These are phyloP conservation scores for Termitomyces sp. DNA, from an alignment of 768 basidiomycete genomes.

Conservation along the genomic window DNA sequence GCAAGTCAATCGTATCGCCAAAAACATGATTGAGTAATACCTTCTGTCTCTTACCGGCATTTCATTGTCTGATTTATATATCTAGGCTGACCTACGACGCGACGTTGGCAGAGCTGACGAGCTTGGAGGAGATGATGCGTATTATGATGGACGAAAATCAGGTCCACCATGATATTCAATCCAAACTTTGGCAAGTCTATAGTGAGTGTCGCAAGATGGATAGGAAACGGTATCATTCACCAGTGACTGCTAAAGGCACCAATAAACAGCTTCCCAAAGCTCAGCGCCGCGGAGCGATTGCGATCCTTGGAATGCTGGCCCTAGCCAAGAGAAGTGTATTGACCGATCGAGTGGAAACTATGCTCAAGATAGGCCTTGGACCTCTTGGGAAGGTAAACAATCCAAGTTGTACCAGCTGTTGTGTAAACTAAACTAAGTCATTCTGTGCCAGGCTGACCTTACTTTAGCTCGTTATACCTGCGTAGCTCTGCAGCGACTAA, in stretches of 20 bases:
- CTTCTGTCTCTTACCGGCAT: constrained; percentile 15
- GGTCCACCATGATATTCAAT: constrained; percentile 79
- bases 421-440: not conserved
- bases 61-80: not conserved
- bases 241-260: constrained; percentile 47
- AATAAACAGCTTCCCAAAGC: constrained; percentile 67
- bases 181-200: constrained; percentile 95
- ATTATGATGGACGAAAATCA: constrained; percentile 91
- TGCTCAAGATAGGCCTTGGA: constrained; percentile 86
- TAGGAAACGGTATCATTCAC: not conserved
- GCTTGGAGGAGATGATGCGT: constrained; percentile 93
- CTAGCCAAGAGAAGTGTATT: constrained; percentile 75
- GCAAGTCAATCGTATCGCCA: constrained; percentile 88
- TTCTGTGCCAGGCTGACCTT: constrained; percentile 61
- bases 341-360: constrained; percentile 71
- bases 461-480: constrained; percentile 92
- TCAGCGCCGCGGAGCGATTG: constrained; percentile 93
- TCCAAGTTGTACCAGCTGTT: not conserved
- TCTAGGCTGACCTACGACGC: constrained; percentile 84
- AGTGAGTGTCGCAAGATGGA: constrained; percentile 43
- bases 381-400: constrained; percentile 66
- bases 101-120: constrained; percentile 91
- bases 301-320: constrained; percentile 96
- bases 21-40: constrained; percentile 90
- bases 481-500: constrained; percentile 85